Base-by-base conservation (phyloP, 306 rosid species). In the Inga laurina region DNA sequence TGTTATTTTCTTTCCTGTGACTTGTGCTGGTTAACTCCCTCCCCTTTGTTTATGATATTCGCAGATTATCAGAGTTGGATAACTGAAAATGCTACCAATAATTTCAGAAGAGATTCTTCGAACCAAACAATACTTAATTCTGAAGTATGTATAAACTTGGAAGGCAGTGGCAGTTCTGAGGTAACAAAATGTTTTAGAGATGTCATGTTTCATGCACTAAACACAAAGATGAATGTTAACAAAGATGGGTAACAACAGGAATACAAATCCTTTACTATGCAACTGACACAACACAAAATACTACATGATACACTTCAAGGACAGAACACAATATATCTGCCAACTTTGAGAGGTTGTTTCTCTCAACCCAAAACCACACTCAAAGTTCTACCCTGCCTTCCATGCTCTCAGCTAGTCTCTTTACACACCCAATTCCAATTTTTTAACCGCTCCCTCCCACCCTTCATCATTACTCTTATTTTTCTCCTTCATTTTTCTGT, bases 111-210 rank as follows among this genome's bases (percentile, higher is more conserved):
- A 85, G 84, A 57, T 66, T 57, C 88, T 54, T 74, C 88, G 16
- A 87, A 73, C 73, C 92, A 49, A 52, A 79, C 86, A 35, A 51
- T 86, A 77, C 81, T 86, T 64, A 90, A 88, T 87, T 83, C 90
- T 62, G 93, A 90, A 59, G 61, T 81, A 14, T 90, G 83, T 73
- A 89, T 94, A 83, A 94, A 91, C 83, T 83, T 94, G 89, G 98
- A 93, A 82, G 83, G 90, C 84, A 80, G 88, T 88, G 84, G 88
- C 90, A 87, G 87, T 80, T 78, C 90, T 85, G 74, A 4, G 97
- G 98, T 93, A 95, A 90, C 66, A 41, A n/a, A 59, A 39, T 74
- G 49, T 43, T 45, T 72, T 74, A 4, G 18, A 72, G 61, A 65
- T 82, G 49, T 69, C 74, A 49, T 81, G 5, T 22, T 71, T 65